Conservation (phyloP, 148 eudicot species). For the Heliosperma pusillum region DNA sequence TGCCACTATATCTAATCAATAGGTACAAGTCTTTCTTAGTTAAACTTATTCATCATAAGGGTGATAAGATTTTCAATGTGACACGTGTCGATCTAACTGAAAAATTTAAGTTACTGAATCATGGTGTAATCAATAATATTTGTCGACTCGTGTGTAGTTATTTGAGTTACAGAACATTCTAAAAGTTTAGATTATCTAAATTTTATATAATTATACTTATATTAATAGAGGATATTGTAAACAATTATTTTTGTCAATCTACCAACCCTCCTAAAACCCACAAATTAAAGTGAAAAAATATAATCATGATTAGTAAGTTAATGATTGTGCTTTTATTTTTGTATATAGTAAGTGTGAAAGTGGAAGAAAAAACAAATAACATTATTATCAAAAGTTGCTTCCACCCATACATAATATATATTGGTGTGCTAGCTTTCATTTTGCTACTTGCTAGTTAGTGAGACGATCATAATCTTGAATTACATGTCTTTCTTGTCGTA, state of each 20-base stretch:
- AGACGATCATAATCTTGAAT: slow-evolving; percentile 9
- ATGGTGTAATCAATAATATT: neutral
- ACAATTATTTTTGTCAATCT: neutral
- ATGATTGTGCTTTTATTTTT: slow-evolving; percentile 20
- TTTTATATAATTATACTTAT: no score
- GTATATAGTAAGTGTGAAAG: slow-evolving; percentile 17
- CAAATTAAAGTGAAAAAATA: slow-evolving; percentile 22
- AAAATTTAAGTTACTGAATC: neutral
- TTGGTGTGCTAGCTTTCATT: slow-evolving; percentile 18
- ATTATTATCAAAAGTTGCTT: slow-evolving; percentile 19
- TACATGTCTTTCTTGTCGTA: slow-evolving; percentile 21
- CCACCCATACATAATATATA: slow-evolving; percentile 1
- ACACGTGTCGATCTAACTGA: neutral
- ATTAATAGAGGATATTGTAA: neutral
- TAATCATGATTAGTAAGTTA: slow-evolving; percentile 27
- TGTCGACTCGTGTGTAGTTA: no score
- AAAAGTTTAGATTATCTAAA: no score
- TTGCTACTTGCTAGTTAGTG: neutral
- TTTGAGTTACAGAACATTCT: no score
- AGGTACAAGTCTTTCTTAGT: neutral
- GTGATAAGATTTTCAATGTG: neutral
- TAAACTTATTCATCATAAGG: neutral
- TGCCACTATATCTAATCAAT: neutral
- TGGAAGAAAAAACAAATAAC: slow-evolving; percentile 26
- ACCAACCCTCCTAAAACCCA: slow-evolving; percentile 19